Conservation (phyloP, 2,329 filamentous ascomycete species). For the Fusarium sp. region DNA sequence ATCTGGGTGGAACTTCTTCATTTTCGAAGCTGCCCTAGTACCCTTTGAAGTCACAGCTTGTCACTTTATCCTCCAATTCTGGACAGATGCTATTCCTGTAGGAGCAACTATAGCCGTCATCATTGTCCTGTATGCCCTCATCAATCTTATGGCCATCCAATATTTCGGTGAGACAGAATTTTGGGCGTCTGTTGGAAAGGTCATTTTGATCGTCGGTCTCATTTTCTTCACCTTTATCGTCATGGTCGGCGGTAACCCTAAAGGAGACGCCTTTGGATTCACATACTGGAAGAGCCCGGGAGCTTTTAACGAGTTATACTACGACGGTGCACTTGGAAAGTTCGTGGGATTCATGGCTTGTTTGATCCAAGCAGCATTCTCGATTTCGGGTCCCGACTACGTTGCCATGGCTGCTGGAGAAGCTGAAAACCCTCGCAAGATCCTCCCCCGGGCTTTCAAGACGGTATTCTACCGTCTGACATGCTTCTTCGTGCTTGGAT, state of each 20-base stretch:
- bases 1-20: slow-evolving; percentile 80
- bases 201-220: slow-evolving; percentile 77
- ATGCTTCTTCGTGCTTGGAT: slow-evolving; percentile 80
- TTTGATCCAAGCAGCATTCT: slow-evolving; percentile 77
- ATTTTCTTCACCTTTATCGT: slow-evolving; percentile 83
- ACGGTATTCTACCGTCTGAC: slow-evolving; percentile 83
- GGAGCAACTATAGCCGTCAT: slow-evolving; percentile 71
- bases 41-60: slow-evolving; percentile 76
- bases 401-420: slow-evolving; percentile 78
- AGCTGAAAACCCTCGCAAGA: slow-evolving; percentile 74
- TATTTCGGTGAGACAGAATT: slow-evolving; percentile 86
- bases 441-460: slow-evolving; percentile 81
- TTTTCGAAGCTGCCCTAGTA: slow-evolving; percentile 75
- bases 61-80: slow-evolving; percentile 72
- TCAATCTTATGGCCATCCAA: slow-evolving; percentile 80
- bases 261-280: slow-evolving; percentile 79
- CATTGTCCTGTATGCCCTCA: slow-evolving; percentile 59
- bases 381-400: slow-evolving; percentile 76
- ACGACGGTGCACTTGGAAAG: slow-evolving; percentile 70
- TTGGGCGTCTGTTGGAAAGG: slow-evolving; percentile 76
- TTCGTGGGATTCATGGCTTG: slow-evolving; percentile 81
- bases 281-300: slow-evolving; percentile 75
- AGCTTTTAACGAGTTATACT: slow-evolving; percentile 75
- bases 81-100: slow-evolving; percentile 70
- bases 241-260: slow-evolving; percentile 85